Percentiles rank a stretch among this genome's conserved stretches.
Evolutionary conservation across 2,329 filamentous ascomycete genomes (phyloP).

Genomic region (Pseudogymnoascus sp.): DNA sequence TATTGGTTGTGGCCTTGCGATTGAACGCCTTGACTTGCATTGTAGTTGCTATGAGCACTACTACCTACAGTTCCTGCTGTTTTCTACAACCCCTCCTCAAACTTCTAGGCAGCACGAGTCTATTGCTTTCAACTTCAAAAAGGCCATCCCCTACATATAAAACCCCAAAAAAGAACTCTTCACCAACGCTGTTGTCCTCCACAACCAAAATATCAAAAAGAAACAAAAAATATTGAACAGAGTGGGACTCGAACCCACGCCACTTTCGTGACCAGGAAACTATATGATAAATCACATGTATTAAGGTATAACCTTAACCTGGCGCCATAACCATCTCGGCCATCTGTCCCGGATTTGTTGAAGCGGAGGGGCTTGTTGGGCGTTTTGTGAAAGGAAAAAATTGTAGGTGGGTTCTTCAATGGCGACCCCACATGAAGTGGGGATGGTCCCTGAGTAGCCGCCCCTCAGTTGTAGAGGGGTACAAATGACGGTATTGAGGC

Average conservation of each 20-base stretch:
- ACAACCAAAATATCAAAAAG: not conserved
- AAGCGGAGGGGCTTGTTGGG: conserved; percentile 3
- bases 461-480: not conserved
- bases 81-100: not conserved
- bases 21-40: no score
- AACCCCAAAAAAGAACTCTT: not conserved
- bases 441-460: conserved; percentile 1
- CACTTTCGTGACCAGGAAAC: conserved; percentile 35
- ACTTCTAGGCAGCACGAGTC: not conserved
- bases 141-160: not conserved
- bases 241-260: conserved; percentile 37
- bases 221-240: conserved; percentile 24
- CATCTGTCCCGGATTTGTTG: conserved; percentile 13
- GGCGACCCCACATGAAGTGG: not conserved
- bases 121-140: not conserved
- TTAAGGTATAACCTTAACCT: conserved; percentile 14
- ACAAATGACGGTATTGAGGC: not conserved
- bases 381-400: not conserved
- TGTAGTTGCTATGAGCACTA: not conserved
- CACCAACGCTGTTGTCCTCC: no score
- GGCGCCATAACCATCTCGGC: conserved; percentile 14
- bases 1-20: not conserved
- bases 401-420: not conserved
- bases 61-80: not conserved
- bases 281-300: conserved; percentile 5